Evolutionary conservation across 2,329 filamentous ascomycete genomes (phyloP), one percentile per base, ranked within the genome.

Genomic region (Cercospora sojina): DNA sequence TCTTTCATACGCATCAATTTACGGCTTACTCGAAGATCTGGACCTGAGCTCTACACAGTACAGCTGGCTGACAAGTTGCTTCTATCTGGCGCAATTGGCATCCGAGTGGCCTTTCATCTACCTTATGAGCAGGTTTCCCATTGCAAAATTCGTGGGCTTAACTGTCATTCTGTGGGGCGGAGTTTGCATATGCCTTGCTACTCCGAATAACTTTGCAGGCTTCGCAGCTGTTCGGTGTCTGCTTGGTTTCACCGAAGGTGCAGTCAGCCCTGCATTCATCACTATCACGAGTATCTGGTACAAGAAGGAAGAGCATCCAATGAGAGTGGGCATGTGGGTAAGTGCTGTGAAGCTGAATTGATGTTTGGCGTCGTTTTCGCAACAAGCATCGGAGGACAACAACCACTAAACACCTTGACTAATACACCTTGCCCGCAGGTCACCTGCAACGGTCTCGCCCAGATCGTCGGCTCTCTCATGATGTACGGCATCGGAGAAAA

Each of bases 401-500:
- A 49, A 49, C 8, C 43, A 51, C 47, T 25, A 20, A 13, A 18
- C 18, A 47, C 18, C 5, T 23, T 5, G 3, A 51, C 47, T 51
- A 23, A 13, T 23, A 10, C 10, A 25, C 12, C 47, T 41, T 20
- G 23, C 47, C 10, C 20, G 8, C 47, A 51, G 27, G 53, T 83
- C 10, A 80, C 77, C 6, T 81, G 81, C 77, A 82, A 83, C 67
- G 82, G 80, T 3, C 47, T 83, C 2, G 81, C 82, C 0, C 82
- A 84, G 68, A 76, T 83, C 31, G 67, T 82, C 41, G 82, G 82
- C 9, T 79, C 76, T 29, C 67, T 83, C 5, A 75, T 84, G n/a
- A 84, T 83, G 81, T 84, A 84, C 69, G 82, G 82, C 38, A 83
- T 85, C 60, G 83, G 82, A 43, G 79, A 80, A 66, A 79, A 82